Percentiles rank a stretch among this genome's conserved stretches.
Conservation (phyloP, 2,329 filamentous ascomycete species). For the Botrytis byssoidea region DNA sequence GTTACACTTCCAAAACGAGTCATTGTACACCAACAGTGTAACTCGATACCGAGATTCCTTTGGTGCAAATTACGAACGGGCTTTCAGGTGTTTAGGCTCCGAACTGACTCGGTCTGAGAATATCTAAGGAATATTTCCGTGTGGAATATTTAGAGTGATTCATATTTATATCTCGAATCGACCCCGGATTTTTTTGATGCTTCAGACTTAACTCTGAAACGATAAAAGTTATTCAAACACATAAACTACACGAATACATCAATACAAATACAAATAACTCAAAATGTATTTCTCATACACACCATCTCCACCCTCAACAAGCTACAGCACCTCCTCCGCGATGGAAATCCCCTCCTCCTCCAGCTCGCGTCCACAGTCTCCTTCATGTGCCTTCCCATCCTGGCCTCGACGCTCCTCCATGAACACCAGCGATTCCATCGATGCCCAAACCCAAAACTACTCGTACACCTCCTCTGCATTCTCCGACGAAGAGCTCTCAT, state of each 20-base stretch:
- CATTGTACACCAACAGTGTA: neutral
- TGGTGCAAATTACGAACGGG: slow-evolving; percentile 16
- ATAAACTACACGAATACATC: neutral
- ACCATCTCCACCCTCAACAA: slow-evolving; percentile 32
- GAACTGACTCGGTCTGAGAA: slow-evolving; percentile 7
- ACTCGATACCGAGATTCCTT: slow-evolving; percentile 10
- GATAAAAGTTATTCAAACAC: neutral
- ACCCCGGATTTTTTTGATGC: neutral
- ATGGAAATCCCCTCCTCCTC: slow-evolving; percentile 35
- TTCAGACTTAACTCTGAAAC: neutral
- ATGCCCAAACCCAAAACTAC: slow-evolving; percentile 26
- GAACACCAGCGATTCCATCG: slow-evolving; percentile 28
- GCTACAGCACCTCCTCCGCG: slow-evolving; percentile 30
- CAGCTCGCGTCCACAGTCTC: slow-evolving; percentile 29
- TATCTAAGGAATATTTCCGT: slow-evolving; percentile 1
- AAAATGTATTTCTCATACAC: slow-evolving; percentile 36
- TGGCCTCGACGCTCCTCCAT: slow-evolving; percentile 58
- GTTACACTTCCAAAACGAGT: slow-evolving; percentile 13
- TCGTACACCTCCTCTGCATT: slow-evolving; percentile 40
- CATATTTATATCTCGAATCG: slow-evolving; percentile 7
- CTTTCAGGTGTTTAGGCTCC: slow-evolving; percentile 6
- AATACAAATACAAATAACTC: neutral
- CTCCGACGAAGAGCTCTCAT: slow-evolving; percentile 51
- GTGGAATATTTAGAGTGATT: neutral
- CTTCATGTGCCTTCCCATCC: slow-evolving; percentile 55